Base-by-base conservation (phyloP, 2,329 filamentous ascomycete species). In the Aspergillus sp. region DNA sequence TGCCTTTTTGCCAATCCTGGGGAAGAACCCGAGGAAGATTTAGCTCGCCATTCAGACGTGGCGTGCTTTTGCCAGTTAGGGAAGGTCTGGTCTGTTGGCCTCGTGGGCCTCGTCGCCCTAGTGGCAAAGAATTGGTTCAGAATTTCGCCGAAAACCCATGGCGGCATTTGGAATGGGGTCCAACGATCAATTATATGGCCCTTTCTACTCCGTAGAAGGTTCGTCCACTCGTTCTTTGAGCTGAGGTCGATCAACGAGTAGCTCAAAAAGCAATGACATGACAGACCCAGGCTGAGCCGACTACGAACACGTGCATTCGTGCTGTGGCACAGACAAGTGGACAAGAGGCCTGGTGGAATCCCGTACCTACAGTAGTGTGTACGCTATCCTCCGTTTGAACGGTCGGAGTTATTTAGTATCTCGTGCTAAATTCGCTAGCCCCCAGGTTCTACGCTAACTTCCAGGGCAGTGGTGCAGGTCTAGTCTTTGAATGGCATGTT, bases 401-500 rank as follows among this genome's bases (percentile, higher is more conserved):
- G n/a, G 15, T 19, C 43, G 43, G 50, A 54, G 43, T 25, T 30
- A 30, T 22, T 23, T 46, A 54, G 52, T 17, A 15, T 45, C 25
- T 28, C n/a, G 41, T 45, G 31, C 57, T 53, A 49, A 34, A 34
- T 46, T 15, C 23, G 46, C 22, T 48, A 46, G 43, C 43, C 17
- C 41, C 17, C 23, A 11, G 5, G 48, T 41, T 22, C 51, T 38
- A 34, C 59, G 22, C 52, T 50, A 34, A 28, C 51, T 55, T 53
- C 54, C 46, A 49, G n/a, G 34, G 17, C 8, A 47, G 2, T 7
- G 11, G 15, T 38, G 64, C 57, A 58, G 58, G 50, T 50, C 62
- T 67, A 68, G 22, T 47, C 66, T 59, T 17, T 34, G 49, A 59
- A n/a, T 22, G 59, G 65, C 43, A 64, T 57, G 52, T 63, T 54